phyloP scores from a whole-genome alignment of 2,329 filamentous ascomycete genomes.

The Coniella lustricola region DNA sequence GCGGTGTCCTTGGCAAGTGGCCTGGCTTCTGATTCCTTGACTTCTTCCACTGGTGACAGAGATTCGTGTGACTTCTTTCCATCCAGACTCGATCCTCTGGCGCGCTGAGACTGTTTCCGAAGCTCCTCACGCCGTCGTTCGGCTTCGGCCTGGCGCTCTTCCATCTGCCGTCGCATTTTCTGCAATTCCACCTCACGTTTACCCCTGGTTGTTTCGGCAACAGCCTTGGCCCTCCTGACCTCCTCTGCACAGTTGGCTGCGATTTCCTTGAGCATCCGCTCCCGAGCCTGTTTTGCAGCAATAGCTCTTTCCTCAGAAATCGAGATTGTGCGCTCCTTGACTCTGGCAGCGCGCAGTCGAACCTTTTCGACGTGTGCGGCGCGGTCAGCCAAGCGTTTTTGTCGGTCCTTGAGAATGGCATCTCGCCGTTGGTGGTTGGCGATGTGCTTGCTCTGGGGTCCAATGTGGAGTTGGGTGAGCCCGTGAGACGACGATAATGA shows the following conservation, averaged over 20 bases:
- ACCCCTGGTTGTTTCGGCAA: conserved; percentile 77
- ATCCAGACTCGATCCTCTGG: conserved; percentile 32
- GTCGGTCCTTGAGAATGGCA: conserved; percentile 74
- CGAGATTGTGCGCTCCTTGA: conserved; percentile 60
- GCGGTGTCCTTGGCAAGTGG: conserved; percentile 54
- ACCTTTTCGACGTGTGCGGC: conserved; percentile 81
- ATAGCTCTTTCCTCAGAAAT: conserved; percentile 69
- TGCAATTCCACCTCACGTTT: conserved; percentile 68
- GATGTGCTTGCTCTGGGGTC: conserved; percentile 68
- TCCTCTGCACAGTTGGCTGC: conserved; percentile 76
- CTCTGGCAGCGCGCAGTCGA: conserved; percentile 64
- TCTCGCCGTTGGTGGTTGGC: conserved; percentile 73
- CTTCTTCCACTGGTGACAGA: conserved; percentile 44
- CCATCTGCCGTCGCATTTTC: conserved; percentile 66
- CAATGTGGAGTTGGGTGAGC: conserved; percentile 41
- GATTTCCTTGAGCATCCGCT: conserved; percentile 76
- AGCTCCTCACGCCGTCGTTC: conserved; percentile 64
- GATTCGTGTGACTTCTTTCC: conserved; percentile 41
- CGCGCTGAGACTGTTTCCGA: conserved; percentile 46
- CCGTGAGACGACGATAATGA: conserved; percentile 58
- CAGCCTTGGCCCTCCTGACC: conserved; percentile 72
- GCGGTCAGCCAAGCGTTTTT: conserved; percentile 70
- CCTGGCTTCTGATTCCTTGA: conserved; percentile 38
- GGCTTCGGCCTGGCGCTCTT: conserved; percentile 72
- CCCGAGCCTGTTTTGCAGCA: conserved; percentile 69